A percentile compares a stretch with the other conserved stretches of the same genome.
Conservation (phyloP, 2,329 filamentous ascomycete species). For the Thelonectria olida region DNA sequence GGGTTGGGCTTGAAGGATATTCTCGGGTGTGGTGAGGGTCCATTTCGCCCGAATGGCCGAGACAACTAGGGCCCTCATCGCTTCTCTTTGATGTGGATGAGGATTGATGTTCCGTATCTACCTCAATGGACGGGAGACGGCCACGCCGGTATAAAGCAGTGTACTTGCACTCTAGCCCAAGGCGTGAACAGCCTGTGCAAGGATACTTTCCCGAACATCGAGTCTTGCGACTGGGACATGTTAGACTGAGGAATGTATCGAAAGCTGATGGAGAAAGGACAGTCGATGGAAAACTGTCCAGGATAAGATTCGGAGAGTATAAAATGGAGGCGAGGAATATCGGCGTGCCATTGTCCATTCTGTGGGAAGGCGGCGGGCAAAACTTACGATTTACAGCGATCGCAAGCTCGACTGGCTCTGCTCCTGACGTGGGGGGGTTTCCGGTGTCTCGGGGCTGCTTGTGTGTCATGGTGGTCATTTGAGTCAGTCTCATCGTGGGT, state of each 20-base stretch:
- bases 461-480: not conserved
- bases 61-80: conserved; percentile 6
- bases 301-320: not conserved
- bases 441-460: not conserved
- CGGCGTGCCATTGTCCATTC: not conserved
- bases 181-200: conserved; percentile 33
- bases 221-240: conserved; percentile 33
- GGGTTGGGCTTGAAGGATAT: conserved; percentile 21
- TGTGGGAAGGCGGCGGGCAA: not conserved
- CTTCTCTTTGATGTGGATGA: not conserved
- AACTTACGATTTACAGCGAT: conserved; percentile 38
- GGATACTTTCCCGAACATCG: conserved; percentile 38
- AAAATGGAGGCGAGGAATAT: not conserved
- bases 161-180: conserved; percentile 35
- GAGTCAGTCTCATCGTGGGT: not conserved
- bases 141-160: conserved; percentile 36
- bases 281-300: not conserved
- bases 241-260: not conserved
- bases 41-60: not conserved
- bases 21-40: conserved; percentile 12
- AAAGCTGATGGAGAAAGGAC: not conserved
- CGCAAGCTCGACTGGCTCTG: conserved; percentile 34
- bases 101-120: conserved; percentile 19
- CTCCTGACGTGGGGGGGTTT: conserved; percentile 17
- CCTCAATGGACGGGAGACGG: conserved; percentile 36